Evolutionary conservation across 2,329 filamentous ascomycete species (phyloP).

Genomic region (Colletotrichum australisinense): DNA sequence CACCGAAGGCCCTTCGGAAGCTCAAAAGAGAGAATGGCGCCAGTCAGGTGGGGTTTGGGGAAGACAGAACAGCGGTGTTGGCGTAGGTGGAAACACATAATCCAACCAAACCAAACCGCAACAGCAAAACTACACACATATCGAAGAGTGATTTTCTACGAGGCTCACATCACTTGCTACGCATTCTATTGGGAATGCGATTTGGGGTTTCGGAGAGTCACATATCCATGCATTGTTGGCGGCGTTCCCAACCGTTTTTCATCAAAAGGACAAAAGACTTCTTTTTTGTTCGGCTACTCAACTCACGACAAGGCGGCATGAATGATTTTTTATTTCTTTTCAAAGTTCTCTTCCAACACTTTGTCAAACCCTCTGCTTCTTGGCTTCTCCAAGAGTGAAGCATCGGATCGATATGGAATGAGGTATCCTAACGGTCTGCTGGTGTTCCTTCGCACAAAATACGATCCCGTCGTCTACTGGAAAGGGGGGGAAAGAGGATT

Average conservation of each 20-base stretch:
- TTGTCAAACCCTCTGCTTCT: conserved; percentile 34
- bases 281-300: conserved; percentile 36
- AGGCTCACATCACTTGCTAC: conserved; percentile 27
- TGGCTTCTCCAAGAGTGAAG: conserved; percentile 35
- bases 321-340: conserved; percentile 35
- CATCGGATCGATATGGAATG: conserved; percentile 8
- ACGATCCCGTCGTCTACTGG: neutral
- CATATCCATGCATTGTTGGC: conserved; percentile 49
- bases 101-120: neutral
- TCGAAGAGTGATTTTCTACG: conserved; percentile 2
- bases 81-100: conserved; percentile 59
- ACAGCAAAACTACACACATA: conserved; percentile 1
- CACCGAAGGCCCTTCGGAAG: conserved; percentile 52
- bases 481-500: conserved; percentile 23
- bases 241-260: conserved; percentile 44
- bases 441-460: conserved; percentile 22
- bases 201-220: conserved; percentile 34
- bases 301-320: conserved; percentile 34
- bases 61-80: conserved; percentile 61
- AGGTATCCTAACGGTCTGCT: conserved; percentile 32
- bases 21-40: conserved; percentile 65
- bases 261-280: conserved; percentile 33
- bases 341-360: conserved; percentile 27
- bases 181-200: conserved; percentile 29
- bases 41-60: conserved; percentile 62